Percentiles rank a stretch among this genome's conserved stretches.
phyloP scores from a whole-genome alignment of 164 flowering plant genomes.

The Vitis labrusca region DNA sequence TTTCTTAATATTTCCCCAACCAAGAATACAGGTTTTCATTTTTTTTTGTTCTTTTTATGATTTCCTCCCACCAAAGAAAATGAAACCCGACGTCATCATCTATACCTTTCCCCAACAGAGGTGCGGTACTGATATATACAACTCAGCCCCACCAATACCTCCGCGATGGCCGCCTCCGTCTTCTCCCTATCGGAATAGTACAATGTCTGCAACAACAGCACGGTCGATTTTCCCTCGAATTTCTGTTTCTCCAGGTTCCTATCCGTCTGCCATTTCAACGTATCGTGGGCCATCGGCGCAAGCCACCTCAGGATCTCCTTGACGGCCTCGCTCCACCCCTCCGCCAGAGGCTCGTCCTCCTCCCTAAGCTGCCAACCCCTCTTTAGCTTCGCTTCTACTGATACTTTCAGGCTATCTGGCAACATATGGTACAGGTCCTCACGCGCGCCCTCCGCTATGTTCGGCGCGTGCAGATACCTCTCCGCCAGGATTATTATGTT shows the following conservation, averaged over 20 bases:
- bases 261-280: conserved; percentile 66
- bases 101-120: neutral
- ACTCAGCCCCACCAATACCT: conserved; percentile 78
- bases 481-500: conserved; percentile 54
- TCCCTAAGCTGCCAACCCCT: conserved; percentile 12
- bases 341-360: conserved; percentile 37
- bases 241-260: conserved; percentile 57
- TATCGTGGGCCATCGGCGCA: conserved; percentile 71
- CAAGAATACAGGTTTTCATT: no score
- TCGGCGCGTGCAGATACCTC: conserved; percentile 28
- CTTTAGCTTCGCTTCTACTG: conserved; percentile 47
- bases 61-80: neutral
- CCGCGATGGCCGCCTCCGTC: conserved; percentile 76
- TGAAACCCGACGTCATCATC: neutral
- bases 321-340: conserved; percentile 61
- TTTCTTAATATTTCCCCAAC: no score
- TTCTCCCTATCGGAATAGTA: conserved; percentile 73
- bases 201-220: conserved; percentile 69
- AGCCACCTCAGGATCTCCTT: conserved; percentile 64
- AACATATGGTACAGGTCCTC: conserved; percentile 56
- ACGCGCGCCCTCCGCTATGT: conserved; percentile 36
- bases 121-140: conserved; percentile 39
- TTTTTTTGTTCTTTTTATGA: no score
- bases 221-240: conserved; percentile 48
- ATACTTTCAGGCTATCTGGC: conserved; percentile 40